Percentiles rank a stretch among this genome's conserved stretches.
These are phyloP conservation scores for Salix dunnii DNA, from an alignment of 345 rosid genomes.

Conservation along the genomic window DNA sequence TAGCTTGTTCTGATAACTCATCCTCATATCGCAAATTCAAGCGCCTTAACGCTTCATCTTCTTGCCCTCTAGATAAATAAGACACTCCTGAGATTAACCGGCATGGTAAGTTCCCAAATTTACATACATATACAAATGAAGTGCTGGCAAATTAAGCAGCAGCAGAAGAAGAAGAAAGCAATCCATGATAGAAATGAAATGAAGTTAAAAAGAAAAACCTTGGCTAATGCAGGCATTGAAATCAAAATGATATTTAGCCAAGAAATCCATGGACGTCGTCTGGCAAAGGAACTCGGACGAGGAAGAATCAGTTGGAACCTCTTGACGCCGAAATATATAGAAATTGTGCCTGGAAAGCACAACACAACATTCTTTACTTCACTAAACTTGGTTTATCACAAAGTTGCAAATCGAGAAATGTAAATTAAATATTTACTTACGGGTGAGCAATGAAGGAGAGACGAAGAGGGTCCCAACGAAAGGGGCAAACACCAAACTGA, in stretches of 20 bases:
- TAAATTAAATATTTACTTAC: conserved; percentile 33
- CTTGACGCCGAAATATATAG: conserved; percentile 74
- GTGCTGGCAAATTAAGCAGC: too few species aligned
- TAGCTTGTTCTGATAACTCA: conserved; percentile 30
- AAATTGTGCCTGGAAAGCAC: conserved; percentile 63
- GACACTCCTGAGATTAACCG: conserved; percentile 74
- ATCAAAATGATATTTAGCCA: conserved; percentile 86
- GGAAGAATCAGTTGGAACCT: conserved; percentile 45
- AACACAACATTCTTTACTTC: background rate
- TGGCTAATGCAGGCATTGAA: conserved; percentile 76
- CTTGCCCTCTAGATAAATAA: conserved; percentile 89
- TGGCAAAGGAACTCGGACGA: conserved; percentile 81
- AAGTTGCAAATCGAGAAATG: too few species aligned
- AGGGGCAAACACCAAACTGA: conserved; percentile 94
- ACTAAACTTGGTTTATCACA: too few species aligned
- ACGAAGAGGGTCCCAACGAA: conserved; percentile 73
- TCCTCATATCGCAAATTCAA: conserved; percentile 29
- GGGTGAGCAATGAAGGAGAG: conserved; percentile 71
- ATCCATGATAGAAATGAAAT: background rate
- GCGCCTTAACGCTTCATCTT: conserved; percentile 45
- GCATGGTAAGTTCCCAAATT: background rate
- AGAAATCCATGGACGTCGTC: conserved; percentile 76
- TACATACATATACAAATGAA: too few species aligned
- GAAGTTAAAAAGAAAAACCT: conserved; percentile 35
- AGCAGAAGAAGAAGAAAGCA: background rate